Percentiles rank a stretch among this genome's conserved stretches.
phyloP scores from a whole-genome alignment of 495 filamentous ascomycete genomes.

The Ramalina peruviana region DNA sequence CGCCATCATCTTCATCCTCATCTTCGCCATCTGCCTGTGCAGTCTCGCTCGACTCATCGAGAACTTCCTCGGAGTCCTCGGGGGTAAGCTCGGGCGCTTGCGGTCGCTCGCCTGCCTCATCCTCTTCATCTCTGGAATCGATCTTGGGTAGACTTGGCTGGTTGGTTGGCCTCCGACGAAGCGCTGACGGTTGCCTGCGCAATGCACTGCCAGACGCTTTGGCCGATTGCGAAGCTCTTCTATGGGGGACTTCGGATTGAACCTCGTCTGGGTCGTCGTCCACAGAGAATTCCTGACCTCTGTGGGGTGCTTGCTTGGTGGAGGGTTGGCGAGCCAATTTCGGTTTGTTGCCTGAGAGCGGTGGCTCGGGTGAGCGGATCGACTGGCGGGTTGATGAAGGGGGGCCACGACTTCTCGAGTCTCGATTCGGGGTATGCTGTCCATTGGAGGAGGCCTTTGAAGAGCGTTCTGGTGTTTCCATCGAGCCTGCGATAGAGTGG shows the following conservation, averaged over 20 bases:
- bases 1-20: conserved; percentile 43
- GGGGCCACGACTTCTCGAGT: conserved; percentile 2
- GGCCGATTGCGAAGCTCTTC: conserved; percentile 13
- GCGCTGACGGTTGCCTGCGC: conserved; percentile 44
- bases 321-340: conserved; percentile 59
- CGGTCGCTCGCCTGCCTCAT: conserved; percentile 26
- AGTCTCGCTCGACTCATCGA: conserved; percentile 19
- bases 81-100: neutral
- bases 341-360: conserved; percentile 35
- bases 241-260: conserved; percentile 37
- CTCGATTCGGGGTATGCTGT: conserved; percentile 18
- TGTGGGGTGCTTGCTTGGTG: conserved; percentile 60
- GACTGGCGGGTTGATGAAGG: conserved; percentile 20
- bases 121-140: conserved; percentile 39
- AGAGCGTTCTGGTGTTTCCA: neutral
- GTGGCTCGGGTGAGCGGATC: conserved; percentile 41
- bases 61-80: conserved; percentile 11
- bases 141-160: conserved; percentile 47
- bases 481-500: neutral
- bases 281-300: conserved; percentile 80
- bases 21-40: conserved; percentile 23
- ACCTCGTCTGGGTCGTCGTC: conserved; percentile 86
- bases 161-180: conserved; percentile 51
- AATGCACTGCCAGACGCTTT: conserved; percentile 15
- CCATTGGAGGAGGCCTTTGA: conserved; percentile 17